Evolutionary conservation across 2,329 filamentous ascomycete genomes (phyloP).

Genomic region (Sporothrix inflata): DNA sequence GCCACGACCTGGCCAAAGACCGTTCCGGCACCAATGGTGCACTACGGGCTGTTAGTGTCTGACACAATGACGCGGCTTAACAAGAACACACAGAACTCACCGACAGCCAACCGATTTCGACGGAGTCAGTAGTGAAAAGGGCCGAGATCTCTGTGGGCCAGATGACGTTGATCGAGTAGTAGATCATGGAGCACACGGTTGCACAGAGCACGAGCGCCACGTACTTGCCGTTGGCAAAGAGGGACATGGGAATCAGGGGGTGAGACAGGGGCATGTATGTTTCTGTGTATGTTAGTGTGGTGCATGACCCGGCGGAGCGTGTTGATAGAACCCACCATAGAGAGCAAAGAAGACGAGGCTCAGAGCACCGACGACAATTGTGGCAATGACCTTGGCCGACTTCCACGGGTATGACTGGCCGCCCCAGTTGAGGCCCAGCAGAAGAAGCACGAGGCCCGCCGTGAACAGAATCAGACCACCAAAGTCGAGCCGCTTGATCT

Average conservation of each 20-base stretch:
- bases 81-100: neutral
- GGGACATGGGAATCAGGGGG: constrained; percentile 43
- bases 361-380: constrained; percentile 37
- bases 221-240: constrained; percentile 40
- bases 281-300: neutral
- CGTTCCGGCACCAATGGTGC: constrained; percentile 1
- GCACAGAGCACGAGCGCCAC: constrained; percentile 42
- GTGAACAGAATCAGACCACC: constrained; percentile 51
- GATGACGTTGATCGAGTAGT: constrained; percentile 32
- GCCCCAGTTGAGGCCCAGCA: constrained; percentile 52
- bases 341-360: constrained; percentile 36
- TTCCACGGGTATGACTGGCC: constrained; percentile 50
- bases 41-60: neutral
- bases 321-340: constrained; percentile 34
- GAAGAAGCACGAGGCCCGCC: constrained; percentile 48
- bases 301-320: too few species aligned
- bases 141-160: constrained; percentile 44
- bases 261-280: constrained; percentile 32
- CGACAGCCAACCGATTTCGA: constrained; percentile 23
- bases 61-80: neutral
- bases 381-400: constrained; percentile 38
- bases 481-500: constrained; percentile 45
- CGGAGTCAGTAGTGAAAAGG: constrained; percentile 34
- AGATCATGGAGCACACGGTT: constrained; percentile 36
- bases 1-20: constrained; percentile 21